These are phyloP conservation scores for Massarina eburnea DNA, from an alignment of 2,329 filamentous ascomycete genomes.

Conservation along the genomic window DNA sequence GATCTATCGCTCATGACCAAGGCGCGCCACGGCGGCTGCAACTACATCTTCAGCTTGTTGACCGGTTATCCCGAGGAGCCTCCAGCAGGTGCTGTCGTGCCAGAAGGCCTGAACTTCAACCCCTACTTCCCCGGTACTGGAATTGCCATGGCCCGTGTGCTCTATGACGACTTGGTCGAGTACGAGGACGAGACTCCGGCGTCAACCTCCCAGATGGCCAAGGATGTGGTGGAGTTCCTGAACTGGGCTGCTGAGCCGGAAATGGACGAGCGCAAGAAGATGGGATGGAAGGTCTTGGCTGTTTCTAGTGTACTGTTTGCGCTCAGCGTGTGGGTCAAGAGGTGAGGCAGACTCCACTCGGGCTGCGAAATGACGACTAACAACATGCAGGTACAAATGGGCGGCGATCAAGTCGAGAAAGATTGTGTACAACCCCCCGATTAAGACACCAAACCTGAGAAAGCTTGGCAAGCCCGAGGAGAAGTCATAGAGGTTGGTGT, in stretches of 20 bases:
- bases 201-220: slow-evolving; percentile 98
- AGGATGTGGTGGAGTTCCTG: slow-evolving; percentile 97
- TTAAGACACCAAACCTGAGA: slow-evolving; percentile 28
- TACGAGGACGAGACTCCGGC: slow-evolving; percentile 97
- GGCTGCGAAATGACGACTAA: slow-evolving; percentile 22
- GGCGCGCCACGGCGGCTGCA: slow-evolving; percentile 93
- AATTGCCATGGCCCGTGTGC: slow-evolving; percentile 97
- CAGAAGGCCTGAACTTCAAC: slow-evolving; percentile 97
- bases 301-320: slow-evolving; percentile 78
- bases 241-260: slow-evolving; percentile 99
- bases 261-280: slow-evolving; percentile 99
- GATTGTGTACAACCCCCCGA: slow-evolving; percentile 80
- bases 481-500: slow-evolving; percentile 35
- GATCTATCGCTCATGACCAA: slow-evolving; percentile 98
- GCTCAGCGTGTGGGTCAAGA: slow-evolving; percentile 95
- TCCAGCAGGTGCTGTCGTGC: slow-evolving; percentile 83
- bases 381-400: slow-evolving; percentile 80
- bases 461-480: slow-evolving; percentile 36
- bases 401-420: slow-evolving; percentile 93
- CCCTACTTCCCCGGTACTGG: slow-evolving; percentile 99
- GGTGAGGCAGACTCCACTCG: slow-evolving; percentile 48
- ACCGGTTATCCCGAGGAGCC: slow-evolving; percentile 97
- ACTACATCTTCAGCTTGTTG: slow-evolving; percentile 97
- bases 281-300: slow-evolving; percentile 95
- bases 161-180: slow-evolving; percentile 96